A percentile compares a stretch with the other conserved stretches of the same genome.
Conservation (phyloP, 805 yeast species). For the Candida stauntonica region DNA sequence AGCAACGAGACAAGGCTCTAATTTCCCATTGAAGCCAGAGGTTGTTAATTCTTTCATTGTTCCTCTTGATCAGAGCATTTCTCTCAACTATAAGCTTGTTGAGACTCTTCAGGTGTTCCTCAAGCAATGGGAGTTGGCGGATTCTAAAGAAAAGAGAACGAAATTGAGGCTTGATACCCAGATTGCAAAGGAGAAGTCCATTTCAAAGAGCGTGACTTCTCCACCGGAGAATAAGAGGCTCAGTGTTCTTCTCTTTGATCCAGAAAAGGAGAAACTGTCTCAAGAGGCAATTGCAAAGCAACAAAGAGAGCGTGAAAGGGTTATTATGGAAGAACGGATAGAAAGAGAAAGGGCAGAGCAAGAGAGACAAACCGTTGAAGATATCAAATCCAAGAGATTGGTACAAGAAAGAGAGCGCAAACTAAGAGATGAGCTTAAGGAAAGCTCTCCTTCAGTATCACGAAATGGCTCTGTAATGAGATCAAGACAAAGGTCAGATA, state of each 20-base stretch:
- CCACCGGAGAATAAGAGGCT: conserved; percentile 9
- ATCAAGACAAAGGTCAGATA: conserved; percentile 17
- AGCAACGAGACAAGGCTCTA: conserved; percentile 35
- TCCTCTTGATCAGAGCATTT: conserved; percentile 7
- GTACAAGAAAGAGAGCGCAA: conserved; percentile 19
- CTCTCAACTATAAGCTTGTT: conserved; percentile 9
- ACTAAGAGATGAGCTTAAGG: conserved; percentile 17
- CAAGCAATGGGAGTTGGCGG: conserved; percentile 20
- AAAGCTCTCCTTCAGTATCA: conserved; percentile 12
- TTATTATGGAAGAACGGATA: conserved; percentile 13
- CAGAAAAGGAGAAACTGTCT: conserved; percentile 17
- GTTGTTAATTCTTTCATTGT: conserved; percentile 30
- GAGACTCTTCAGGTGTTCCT: conserved; percentile 11
- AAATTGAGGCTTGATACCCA: conserved; percentile 8
- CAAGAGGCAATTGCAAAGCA: conserved; percentile 19
- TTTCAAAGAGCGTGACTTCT: neutral
- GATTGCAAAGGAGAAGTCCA: conserved; percentile 1
- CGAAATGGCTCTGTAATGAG: conserved; percentile 12
- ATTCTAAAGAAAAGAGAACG: conserved; percentile 6
- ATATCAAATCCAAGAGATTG: conserved; percentile 11
- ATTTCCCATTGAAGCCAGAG: conserved; percentile 30
- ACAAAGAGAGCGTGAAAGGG: conserved; percentile 18
- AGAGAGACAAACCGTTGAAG: conserved; percentile 13
- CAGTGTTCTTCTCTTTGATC: conserved; percentile 15
- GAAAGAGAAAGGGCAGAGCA: conserved; percentile 12